Evolutionary conservation across 352 stramenopile species (phyloP).

Genomic region (Globisporangium orthogonon): DNA sequence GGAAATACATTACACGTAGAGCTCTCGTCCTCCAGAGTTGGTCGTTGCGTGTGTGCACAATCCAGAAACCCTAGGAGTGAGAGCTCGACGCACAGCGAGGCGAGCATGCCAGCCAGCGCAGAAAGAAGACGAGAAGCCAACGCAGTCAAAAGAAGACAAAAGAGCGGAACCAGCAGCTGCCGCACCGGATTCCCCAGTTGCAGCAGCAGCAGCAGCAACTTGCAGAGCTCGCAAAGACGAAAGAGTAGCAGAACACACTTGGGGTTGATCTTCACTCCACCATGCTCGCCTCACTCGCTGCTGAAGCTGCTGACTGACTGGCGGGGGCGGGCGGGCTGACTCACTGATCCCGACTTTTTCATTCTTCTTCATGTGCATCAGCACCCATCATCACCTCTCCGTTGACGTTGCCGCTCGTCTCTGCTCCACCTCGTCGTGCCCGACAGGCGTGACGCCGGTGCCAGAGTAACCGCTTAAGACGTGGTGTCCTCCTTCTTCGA

Average conservation of each 20-base stretch:
- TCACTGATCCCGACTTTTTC: constrained; percentile 3
- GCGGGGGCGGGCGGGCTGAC: neutral
- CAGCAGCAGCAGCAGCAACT: neutral
- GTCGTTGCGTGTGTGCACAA: no score
- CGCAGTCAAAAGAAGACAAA: neutral
- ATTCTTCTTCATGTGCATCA: neutral
- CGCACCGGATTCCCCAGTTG: no score
- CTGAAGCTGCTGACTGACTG: neutral
- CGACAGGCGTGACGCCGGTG: neutral
- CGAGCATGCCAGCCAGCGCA: no score
- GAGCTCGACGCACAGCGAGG: no score
- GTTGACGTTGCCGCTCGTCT: constrained; percentile 1
- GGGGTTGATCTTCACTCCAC: constrained; percentile 2
- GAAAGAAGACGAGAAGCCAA: neutral
- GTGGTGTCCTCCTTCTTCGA: constrained; percentile 94
- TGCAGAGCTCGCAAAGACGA: neutral
- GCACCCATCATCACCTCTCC: neutral
- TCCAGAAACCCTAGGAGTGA: no score
- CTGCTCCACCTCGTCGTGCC: neutral
- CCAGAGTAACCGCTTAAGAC: constrained; percentile 7
- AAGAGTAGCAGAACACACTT: constrained; percentile 3
- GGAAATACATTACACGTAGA: neutral
- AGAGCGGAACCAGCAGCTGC: neutral
- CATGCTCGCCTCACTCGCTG: constrained; percentile 1
- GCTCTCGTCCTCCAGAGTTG: neutral